These are phyloP conservation scores for Fusarium sambucinum DNA, from an alignment of 2,329 filamentous ascomycete species.

Conservation along the genomic window DNA sequence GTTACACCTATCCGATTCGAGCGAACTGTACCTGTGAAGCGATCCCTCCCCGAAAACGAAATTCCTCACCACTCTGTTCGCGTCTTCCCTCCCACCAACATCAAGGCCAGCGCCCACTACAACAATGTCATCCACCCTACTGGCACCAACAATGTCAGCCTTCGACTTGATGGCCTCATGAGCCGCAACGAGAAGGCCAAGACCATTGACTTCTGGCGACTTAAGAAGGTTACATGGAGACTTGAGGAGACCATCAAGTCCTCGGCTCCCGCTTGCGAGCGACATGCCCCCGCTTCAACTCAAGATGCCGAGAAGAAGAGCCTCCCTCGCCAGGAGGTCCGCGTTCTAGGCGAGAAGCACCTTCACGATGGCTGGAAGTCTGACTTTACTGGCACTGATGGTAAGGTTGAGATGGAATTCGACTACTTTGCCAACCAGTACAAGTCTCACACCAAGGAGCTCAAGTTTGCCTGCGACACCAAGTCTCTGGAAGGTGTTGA, in stretches of 20 bases:
- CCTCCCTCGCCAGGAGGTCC: conserved; percentile 77
- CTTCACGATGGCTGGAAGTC: conserved; percentile 93
- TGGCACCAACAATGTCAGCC: conserved; percentile 80
- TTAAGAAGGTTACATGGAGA: conserved; percentile 92
- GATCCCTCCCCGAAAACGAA: conserved; percentile 79
- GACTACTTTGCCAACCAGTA: conserved; percentile 65
- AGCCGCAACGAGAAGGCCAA: conserved; percentile 75
- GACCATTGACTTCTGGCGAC: conserved; percentile 83
- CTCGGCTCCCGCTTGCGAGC: conserved; percentile 81
- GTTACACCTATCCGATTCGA: conserved; percentile 71
- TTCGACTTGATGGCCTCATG: conserved; percentile 88
- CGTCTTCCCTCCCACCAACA: conserved; percentile 95
- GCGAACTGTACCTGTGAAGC: conserved; percentile 78
- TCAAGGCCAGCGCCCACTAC: conserved; percentile 86
- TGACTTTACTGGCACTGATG: conserved; percentile 64
- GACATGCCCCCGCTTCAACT: conserved; percentile 70
- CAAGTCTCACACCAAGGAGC: conserved; percentile 61
- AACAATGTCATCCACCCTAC: conserved; percentile 88
- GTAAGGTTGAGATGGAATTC: conserved; percentile 81
- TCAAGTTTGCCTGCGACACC: conserved; percentile 80
- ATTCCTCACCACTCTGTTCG: conserved; percentile 89
- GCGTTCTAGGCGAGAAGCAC: conserved; percentile 83
- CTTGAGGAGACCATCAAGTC: conserved; percentile 89
- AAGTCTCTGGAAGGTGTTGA: conserved; percentile 80
- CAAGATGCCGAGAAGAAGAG: conserved; percentile 67